Evolutionary conservation across 257 asterid species (phyloP).

Genomic region (Primulina tabacum): DNA sequence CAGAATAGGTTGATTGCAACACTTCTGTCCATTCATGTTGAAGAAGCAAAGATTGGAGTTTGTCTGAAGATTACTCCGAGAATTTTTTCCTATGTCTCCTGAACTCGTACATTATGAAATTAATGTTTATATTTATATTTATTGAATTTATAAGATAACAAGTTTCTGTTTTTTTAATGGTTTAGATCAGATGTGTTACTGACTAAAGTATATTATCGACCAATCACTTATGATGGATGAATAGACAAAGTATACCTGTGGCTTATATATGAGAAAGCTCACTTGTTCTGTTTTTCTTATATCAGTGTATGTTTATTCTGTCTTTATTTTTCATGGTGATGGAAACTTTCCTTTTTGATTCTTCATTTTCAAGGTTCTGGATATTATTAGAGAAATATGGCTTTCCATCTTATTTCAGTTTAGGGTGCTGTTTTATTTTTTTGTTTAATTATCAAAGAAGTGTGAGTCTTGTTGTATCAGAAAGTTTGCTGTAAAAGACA

Average conservation of each 20-base stretch:
- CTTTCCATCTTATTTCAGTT: constrained; percentile 4
- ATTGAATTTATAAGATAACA: background rate
- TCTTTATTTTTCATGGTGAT: constrained; percentile 5
- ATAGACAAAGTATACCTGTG: constrained; percentile 4
- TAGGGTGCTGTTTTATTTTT: background rate
- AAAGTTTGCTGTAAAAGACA: background rate
- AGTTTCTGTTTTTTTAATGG: background rate
- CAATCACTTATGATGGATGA: constrained; percentile 1
- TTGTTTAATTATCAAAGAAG: background rate
- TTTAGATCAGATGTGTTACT: constrained; percentile 16
- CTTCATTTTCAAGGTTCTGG: background rate
- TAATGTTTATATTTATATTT: background rate
- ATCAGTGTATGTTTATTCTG: constrained; percentile 2
- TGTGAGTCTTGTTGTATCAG: background rate
- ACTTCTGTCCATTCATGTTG: background rate
- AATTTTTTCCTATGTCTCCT: background rate
- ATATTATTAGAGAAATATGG: background rate
- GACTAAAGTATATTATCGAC: constrained; percentile 6
- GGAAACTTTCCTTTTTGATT: constrained; percentile 4
- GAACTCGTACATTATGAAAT: background rate
- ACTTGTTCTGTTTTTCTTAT: constrained; percentile 1
- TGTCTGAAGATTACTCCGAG: background rate
- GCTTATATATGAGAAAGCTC: constrained; percentile 6
- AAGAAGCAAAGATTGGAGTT: background rate
- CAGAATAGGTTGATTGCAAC: background rate